Evolutionary conservation across 441 rosid genomes (phyloP), one percentile per base, ranked within the genome.

Genomic region (Pelargonium citronellum): DNA sequence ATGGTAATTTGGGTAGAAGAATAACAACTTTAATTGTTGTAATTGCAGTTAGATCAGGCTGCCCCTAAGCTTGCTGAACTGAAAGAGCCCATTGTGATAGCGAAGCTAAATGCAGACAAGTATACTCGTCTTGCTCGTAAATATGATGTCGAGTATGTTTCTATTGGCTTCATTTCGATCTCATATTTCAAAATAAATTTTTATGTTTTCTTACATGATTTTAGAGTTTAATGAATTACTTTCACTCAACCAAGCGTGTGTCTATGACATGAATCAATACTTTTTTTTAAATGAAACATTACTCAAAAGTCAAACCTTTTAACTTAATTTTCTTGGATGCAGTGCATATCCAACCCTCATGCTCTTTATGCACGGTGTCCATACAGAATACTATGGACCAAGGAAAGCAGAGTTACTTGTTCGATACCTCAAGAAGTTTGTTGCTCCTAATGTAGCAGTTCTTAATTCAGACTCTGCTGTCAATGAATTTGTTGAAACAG

Each of bases 271-370:
- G 5, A 22, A 24, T 43, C 20, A 1, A 27, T 3, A 12, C 7
- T 20, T 72, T 13, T 13, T 16, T 55, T 55, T 19, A 16, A 15
- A 3, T 55, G 22, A 67, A 19, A 53, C 5, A 7, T 67, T 64
- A 22, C 16, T 55, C 34, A 66, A 55, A 55, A 22, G 13, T 55
- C 34, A 66, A 55, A 55, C 9, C 61, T 6, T 55, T 55, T 34
- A 34, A 34, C 39, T 34, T 34, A 34, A 12, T 2, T 43, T 67
- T 8, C 22, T 9, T 47, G 67, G 65, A 39, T 82, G 78, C 80
- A 94, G 97, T 74, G 98, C 86, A 46, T 94, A 74, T 65, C 97
- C 98, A 4, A 87, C 86, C 10, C 92, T 94, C 71, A 89, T 84
- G 83, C 79, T 94, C 57, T 91, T 86, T 80, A 82, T 79, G 72